These are phyloP conservation scores for Tetrahymena elliotti DNA, from an alignment of 73 alveolate genomes.

Conservation along the genomic window DNA sequence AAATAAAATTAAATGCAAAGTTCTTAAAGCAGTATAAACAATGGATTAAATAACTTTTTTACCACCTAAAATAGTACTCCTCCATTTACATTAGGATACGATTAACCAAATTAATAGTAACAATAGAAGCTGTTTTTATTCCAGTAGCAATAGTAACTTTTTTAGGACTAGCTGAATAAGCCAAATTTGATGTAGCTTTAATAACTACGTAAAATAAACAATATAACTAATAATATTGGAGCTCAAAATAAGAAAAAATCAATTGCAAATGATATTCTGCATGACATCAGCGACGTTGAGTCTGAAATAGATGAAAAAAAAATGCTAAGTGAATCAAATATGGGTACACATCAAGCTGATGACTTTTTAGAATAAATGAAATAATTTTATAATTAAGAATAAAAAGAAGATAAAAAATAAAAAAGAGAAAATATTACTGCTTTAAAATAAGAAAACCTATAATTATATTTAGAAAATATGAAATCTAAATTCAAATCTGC, in stretches of 20 bases:
- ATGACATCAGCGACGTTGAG: not conserved
- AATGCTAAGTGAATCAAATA: not conserved
- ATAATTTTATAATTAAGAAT: not conserved
- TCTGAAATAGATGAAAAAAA: not conserved
- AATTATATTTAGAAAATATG: not conserved
- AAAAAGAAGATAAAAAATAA: not conserved
- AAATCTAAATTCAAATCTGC: not conserved
- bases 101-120: not conserved
- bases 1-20: not conserved
- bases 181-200: not conserved
- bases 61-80: not conserved
- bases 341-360: not conserved
- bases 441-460: not conserved
- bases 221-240: not conserved
- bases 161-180: not conserved
- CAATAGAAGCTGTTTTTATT: not conserved
- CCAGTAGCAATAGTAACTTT: not conserved
- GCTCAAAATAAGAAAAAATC: not conserved
- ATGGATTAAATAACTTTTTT: not conserved
- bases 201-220: not conserved
- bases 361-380: not conserved
- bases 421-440: not conserved
- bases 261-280: not conserved
- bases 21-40: not conserved
- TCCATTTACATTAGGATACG: not conserved